phyloP scores from a whole-genome alignment of 1,139 yeast genomes.

The Torulaspora globosa region DNA sequence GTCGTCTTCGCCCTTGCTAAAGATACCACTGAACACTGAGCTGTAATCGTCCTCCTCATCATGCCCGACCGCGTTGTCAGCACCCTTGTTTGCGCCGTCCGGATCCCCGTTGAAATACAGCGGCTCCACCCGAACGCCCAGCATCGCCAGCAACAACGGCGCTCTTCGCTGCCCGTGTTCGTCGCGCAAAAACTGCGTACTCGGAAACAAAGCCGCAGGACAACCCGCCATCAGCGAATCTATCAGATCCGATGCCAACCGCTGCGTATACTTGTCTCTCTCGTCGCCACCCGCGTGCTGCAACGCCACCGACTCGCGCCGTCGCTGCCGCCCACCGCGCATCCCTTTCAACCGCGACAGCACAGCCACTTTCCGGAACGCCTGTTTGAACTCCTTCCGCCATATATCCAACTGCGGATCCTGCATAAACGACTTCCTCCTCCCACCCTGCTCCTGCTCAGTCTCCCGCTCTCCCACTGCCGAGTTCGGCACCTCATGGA shows the following conservation, averaged over 20 bases:
- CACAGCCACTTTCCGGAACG: conserved; percentile 29
- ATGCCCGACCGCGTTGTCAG: neutral
- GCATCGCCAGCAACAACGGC: conserved; percentile 69
- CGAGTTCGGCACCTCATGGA: conserved; percentile 28
- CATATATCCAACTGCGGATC: conserved; percentile 25
- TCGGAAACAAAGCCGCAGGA: conserved; percentile 74
- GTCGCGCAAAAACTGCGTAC: conserved; percentile 71
- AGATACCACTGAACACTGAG: conserved; percentile 8
- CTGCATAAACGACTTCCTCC: conserved; percentile 14
- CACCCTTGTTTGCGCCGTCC: neutral
- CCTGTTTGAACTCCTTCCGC: conserved; percentile 33
- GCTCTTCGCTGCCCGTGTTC: conserved; percentile 76
- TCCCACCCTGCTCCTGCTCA: conserved; percentile 1
- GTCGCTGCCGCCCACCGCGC: conserved; percentile 6
- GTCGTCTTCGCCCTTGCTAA: conserved; percentile 18
- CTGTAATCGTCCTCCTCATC: conserved; percentile 5
- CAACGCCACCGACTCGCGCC: conserved; percentile 6
- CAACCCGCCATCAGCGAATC: conserved; percentile 66
- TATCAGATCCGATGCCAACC: conserved; percentile 61
- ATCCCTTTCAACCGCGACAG: conserved; percentile 21
- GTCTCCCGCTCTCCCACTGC: conserved; percentile 5
- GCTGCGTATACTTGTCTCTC: conserved; percentile 29
- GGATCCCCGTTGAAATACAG: neutral
- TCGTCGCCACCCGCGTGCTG: conserved; percentile 14
- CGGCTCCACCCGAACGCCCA: conserved; percentile 57